phyloP scores from a whole-genome alignment of 345 rosid genomes.

The Gossypium thurberi region DNA sequence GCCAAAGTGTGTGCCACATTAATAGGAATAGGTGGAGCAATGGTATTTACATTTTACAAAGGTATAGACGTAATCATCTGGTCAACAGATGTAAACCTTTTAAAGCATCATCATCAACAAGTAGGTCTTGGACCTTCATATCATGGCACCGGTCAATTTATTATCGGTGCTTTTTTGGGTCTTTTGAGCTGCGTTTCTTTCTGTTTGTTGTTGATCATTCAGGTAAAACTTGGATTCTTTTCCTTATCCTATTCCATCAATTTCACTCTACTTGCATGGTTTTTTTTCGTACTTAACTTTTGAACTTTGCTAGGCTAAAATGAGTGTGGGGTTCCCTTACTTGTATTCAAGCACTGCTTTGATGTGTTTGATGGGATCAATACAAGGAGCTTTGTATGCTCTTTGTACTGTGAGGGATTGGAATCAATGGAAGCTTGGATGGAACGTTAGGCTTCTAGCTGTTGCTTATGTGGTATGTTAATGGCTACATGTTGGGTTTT shows the following conservation, averaged over 20 bases:
- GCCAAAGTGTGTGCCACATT: conserved; percentile 48
- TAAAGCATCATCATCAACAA: conserved; percentile 16
- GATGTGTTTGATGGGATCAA: conserved; percentile 34
- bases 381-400: conserved; percentile 31
- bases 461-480: conserved; percentile 31
- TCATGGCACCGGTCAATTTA: background rate
- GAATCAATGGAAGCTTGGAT: conserved; percentile 53
- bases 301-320: too few species aligned
- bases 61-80: conserved; percentile 26
- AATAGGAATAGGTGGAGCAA: conserved; percentile 48
- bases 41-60: conserved; percentile 50
- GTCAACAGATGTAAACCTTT: conserved; percentile 34
- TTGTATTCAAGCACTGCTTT: conserved; percentile 43
- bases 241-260: background rate
- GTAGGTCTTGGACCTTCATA: background rate
- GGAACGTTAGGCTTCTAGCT: conserved; percentile 42
- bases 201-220: conserved; percentile 26
- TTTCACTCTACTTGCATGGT: background rate
- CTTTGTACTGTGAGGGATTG: conserved; percentile 37
- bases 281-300: background rate
- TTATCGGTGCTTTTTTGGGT: conserved; percentile 23
- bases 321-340: conserved; percentile 37
- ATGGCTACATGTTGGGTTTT: too few species aligned
- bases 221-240: conserved; percentile 11
- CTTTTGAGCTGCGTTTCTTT: conserved; percentile 22